Conservation (phyloP, 345 rosid species). For the Punica granatum region DNA sequence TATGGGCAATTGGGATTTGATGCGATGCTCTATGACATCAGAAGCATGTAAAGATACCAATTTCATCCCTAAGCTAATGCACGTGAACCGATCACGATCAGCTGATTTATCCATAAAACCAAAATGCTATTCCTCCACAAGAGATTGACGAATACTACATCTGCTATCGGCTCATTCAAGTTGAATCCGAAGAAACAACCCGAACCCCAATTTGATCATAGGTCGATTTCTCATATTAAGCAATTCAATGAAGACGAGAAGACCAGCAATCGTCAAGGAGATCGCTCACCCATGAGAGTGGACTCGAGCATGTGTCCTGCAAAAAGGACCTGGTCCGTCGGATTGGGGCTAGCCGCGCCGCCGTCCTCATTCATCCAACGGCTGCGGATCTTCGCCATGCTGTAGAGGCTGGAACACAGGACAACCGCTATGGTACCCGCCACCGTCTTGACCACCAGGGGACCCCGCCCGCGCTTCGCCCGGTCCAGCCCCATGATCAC, state of each 20-base stretch:
- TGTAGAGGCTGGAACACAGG: constrained; percentile 50
- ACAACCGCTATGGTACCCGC: constrained; percentile 50
- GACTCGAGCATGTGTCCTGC: constrained; percentile 69
- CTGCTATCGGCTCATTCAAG: neutral
- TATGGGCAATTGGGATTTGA: neutral
- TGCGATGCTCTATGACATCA: neutral
- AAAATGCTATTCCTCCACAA: neutral
- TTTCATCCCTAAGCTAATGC: neutral
- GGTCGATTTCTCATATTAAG: constrained; percentile 1
- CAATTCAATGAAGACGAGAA: neutral
- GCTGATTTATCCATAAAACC: neutral
- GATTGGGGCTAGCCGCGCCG: constrained; percentile 30
- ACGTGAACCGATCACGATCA: neutral
- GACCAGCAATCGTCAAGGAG: neutral
- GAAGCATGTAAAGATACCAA: neutral
- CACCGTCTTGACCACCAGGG: constrained; percentile 74
- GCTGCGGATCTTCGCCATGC: constrained; percentile 55
- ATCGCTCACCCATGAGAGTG: constrained; percentile 77
- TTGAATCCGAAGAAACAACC: neutral
- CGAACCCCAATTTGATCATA: neutral
- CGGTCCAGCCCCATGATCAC: constrained; percentile 58
- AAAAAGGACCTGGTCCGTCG: constrained; percentile 89
- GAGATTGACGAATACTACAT: neutral
- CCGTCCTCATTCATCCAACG: constrained; percentile 67
- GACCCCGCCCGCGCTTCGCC: constrained; percentile 87